These are phyloP conservation scores for Asterochloris erici DNA, from an alignment of 139 green algal genomes.

Conservation along the genomic window DNA sequence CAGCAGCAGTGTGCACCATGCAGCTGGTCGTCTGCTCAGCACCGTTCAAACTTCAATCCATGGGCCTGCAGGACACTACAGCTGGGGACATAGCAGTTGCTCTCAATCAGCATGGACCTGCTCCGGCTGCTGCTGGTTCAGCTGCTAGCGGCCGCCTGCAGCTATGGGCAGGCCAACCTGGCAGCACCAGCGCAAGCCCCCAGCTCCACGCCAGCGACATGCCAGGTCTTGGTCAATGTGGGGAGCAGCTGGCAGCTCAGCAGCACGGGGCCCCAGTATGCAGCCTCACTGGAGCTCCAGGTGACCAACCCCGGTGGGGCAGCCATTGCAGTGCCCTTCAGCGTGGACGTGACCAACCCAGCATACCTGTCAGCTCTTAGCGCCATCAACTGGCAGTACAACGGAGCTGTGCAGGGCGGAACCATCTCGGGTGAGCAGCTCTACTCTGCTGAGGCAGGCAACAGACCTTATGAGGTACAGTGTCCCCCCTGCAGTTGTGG, in stretches of 20 bases:
- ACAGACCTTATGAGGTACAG: background rate
- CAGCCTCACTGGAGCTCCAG: conserved; percentile 7
- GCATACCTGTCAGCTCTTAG: conserved; percentile 1
- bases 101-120: no score
- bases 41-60: no score
- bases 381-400: conserved; percentile 9
- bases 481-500: background rate
- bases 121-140: no score
- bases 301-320: conserved; percentile 1
- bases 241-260: background rate
- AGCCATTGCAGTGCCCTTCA: conserved; percentile 13
- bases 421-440: conserved; percentile 4
- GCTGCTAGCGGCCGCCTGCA: no score
- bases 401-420: background rate
- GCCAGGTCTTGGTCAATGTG: no score
- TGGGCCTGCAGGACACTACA: no score
- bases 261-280: background rate
- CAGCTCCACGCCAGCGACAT: no score
- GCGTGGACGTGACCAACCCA: conserved; percentile 1
- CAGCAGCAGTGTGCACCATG: no score
- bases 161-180: no score
- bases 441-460: background rate
- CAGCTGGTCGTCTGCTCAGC: no score
- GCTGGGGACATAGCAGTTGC: no score
- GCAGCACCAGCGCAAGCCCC: no score